These are phyloP conservation scores for Cordyceps fumosorosea DNA, from an alignment of 2,329 filamentous ascomycete genomes.

Conservation along the genomic window DNA sequence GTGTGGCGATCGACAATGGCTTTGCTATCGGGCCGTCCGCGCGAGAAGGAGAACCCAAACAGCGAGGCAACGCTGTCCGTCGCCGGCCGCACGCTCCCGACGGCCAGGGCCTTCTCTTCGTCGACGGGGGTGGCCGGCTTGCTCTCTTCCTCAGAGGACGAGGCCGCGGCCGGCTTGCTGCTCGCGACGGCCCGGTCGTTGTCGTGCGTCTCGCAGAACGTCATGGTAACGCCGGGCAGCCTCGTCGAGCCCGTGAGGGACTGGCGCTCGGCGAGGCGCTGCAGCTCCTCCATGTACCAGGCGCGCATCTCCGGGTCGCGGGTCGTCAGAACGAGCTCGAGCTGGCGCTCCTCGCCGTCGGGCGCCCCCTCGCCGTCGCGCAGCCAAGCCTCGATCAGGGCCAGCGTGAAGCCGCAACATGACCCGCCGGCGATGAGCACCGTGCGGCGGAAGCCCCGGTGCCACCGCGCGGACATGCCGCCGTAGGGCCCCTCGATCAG, in stretches of 20 bases:
- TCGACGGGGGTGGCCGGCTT: background rate
- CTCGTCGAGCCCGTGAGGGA: background rate
- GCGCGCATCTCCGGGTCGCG: slow-evolving; percentile 21
- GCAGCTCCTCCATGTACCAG: slow-evolving; percentile 23
- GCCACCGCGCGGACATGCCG: slow-evolving; percentile 34
- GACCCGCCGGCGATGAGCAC: slow-evolving; percentile 50
- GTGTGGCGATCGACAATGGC: slow-evolving; percentile 6
- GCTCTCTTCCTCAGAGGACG: background rate
- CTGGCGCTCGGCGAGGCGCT: slow-evolving; percentile 13
- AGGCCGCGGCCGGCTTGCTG: background rate
- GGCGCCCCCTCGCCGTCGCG: background rate
- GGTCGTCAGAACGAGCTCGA: slow-evolving; percentile 23
- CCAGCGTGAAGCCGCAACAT: slow-evolving; percentile 46
- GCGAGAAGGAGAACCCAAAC: slow-evolving; percentile 12
- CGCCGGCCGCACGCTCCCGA: background rate
- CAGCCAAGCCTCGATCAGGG: slow-evolving; percentile 35
- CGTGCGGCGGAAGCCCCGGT: slow-evolving; percentile 32
- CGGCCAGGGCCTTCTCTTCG: background rate
- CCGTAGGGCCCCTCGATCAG: slow-evolving; percentile 55
- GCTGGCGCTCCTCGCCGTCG: background rate
- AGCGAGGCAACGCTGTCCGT: background rate
- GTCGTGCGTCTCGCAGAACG: slow-evolving; percentile 12
- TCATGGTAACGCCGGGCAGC: slow-evolving; percentile 11
- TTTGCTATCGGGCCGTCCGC: slow-evolving; percentile 16
- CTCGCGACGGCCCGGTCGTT: background rate